Percentiles rank a stretch among this genome's conserved stretches.
phyloP scores from a whole-genome alignment of 352 stramenopile species.

The Pseudoperonospora humuli region DNA sequence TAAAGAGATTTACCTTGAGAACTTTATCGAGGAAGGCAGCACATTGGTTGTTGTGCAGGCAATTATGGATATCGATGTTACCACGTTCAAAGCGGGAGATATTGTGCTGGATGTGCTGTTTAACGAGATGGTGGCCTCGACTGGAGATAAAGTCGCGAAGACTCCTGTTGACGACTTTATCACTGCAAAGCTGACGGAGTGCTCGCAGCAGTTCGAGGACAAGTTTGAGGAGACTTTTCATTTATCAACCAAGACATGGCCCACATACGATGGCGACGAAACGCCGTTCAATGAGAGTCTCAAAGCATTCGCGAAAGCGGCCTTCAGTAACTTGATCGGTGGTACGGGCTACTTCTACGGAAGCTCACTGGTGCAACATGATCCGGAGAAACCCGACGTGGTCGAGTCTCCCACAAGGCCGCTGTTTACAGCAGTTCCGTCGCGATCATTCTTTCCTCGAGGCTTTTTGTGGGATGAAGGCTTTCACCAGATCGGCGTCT shows the following conservation, averaged over 20 bases:
- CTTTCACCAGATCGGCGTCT: constrained; percentile 88
- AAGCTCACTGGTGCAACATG: constrained; percentile 61
- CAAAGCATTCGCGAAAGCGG: constrained; percentile 69
- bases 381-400: constrained; percentile 30
- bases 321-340: constrained; percentile 87
- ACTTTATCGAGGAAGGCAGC: constrained; percentile 60
- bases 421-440: constrained; percentile 88
- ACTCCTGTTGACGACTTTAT: constrained; percentile 18
- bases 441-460: constrained; percentile 89
- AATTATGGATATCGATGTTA: constrained; percentile 39
- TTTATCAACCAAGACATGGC: constrained; percentile 32
- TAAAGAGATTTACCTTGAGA: constrained; percentile 47
- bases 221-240: constrained; percentile 56
- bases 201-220: constrained; percentile 35
- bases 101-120: constrained; percentile 62
- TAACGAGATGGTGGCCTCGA: constrained; percentile 28
- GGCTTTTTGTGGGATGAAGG: constrained; percentile 94
- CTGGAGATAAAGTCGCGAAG: constrained; percentile 9
- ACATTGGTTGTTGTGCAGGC: constrained; percentile 66
- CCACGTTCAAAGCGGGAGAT: constrained; percentile 31
- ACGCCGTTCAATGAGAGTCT: constrained; percentile 42
- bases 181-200: constrained; percentile 10
- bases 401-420: constrained; percentile 35
- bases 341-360: constrained; percentile 89
- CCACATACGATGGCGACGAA: constrained; percentile 6